Base-by-base conservation (phyloP, 83 land plant genomes). In the Larix sibirica region DNA sequence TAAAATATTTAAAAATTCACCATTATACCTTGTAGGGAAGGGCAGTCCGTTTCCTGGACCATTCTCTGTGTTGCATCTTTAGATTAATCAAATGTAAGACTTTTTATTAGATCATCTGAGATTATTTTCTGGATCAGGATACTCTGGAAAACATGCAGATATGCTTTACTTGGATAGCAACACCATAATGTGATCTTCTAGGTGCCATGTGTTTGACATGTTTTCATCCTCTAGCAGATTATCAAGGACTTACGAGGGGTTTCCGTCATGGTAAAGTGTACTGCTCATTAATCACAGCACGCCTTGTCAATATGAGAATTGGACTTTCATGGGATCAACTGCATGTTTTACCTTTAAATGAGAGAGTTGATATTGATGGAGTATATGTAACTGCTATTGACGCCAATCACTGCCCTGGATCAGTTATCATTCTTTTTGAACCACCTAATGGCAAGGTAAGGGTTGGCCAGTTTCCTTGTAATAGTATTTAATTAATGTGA, bases 331-430 rank as follows among this genome's bases (percentile, higher is more conserved):
- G 87, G 95, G 97, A 96, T 40, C 89, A 83, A 62, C 67, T 97
- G 62, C 86, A 91, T 62, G 81, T 92, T 40, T 65, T 97, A 64
- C 94, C 97, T 26, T 88, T 94, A 20, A 90, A 96, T 82, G 89
- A 96, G 79, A 94, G 83, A 77, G 85, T 90, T 14, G 79, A 40
- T 33, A 90, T 97, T 84, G 94, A 87, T 38, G 98, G 98, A 61
- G 83, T 90, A 36, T 78, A 83, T 62, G 92, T 97, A 31, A 94
- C 95, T 31, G 91, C 90, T 70, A 80, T 97, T 24, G 99, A 97
- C 90, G 99, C 99, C 71, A 97, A 97, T 81, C 99, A 97, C 80
- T 97, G 99, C 81, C 99, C 99, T 78, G 99, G 99, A 33, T 90
- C 99, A 4, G 83, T 96, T 3, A 96, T 97, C 40, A 90, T 97